Percentiles rank a stretch among this genome's conserved stretches.
Conservation (phyloP, 2,329 filamentous ascomycete species). For the Penicillium glabrum region DNA sequence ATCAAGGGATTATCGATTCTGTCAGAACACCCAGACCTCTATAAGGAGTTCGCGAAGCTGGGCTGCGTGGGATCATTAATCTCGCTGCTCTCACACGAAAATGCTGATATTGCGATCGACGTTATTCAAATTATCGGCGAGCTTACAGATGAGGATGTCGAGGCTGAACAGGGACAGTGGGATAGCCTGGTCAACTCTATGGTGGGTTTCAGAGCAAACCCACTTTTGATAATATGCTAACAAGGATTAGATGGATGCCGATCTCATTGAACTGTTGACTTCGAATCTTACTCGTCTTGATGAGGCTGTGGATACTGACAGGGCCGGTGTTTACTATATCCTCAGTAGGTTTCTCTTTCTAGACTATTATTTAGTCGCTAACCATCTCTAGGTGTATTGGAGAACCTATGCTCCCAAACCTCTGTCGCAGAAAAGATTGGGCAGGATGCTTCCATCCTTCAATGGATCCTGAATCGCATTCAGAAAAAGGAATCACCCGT, state of each 20-base stretch:
- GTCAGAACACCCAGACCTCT: conserved; percentile 81
- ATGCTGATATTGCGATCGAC: conserved; percentile 93
- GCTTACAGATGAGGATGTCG: conserved; percentile 89
- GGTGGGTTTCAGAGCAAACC: conserved; percentile 30
- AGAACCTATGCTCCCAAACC: conserved; percentile 76
- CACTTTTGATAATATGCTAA: conserved; percentile 14
- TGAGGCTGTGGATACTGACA: conserved; percentile 70
- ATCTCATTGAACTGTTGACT: conserved; percentile 42
- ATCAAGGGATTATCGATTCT: conserved; percentile 86
- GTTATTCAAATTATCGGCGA: conserved; percentile 87
- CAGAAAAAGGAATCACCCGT: conserved; percentile 67
- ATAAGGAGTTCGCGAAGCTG: conserved; percentile 73
- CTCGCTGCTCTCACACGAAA: conserved; percentile 84
- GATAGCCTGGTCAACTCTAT: conserved; percentile 67
- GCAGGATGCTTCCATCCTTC: conserved; percentile 64
- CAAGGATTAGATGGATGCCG: conserved; percentile 38
- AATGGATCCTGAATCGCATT: conserved; percentile 76
- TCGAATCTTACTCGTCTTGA: conserved; percentile 73
- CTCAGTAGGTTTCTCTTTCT: conserved; percentile 48
- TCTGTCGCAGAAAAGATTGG: conserved; percentile 71
- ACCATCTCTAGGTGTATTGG: conserved; percentile 60
- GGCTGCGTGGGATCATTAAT: conserved; percentile 74
- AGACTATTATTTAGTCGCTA: conserved; percentile 2
- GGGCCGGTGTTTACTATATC: conserved; percentile 82
- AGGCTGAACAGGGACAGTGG: conserved; percentile 79